phyloP scores from a whole-genome alignment of 2,329 filamentous ascomycete species.

The Westerdykella sp. region DNA sequence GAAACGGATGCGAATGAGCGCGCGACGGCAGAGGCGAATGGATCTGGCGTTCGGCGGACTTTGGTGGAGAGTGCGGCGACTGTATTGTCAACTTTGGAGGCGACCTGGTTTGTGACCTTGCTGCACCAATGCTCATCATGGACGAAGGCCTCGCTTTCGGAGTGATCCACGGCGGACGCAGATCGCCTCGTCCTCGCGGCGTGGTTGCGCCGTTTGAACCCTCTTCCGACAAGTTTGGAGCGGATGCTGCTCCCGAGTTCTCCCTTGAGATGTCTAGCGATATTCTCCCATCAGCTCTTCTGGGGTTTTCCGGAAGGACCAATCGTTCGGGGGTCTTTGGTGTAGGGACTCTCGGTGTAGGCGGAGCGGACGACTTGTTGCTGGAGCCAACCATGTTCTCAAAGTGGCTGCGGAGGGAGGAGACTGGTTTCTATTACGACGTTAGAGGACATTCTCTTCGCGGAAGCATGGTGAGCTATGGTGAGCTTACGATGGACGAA shows the following conservation, averaged over 20 bases:
- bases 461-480: constrained; percentile 24
- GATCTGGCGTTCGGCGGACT: constrained; percentile 30
- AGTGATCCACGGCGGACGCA: constrained; percentile 31
- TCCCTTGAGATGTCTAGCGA: constrained; percentile 40
- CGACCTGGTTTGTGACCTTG: constrained; percentile 44
- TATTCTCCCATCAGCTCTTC: constrained; percentile 31
- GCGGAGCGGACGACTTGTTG: constrained; percentile 21
- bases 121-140: constrained; percentile 44
- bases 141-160: constrained; percentile 41
- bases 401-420: constrained; percentile 72
- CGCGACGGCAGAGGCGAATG: constrained; percentile 32
- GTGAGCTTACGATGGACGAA: constrained; percentile 61
- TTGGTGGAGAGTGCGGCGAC: constrained; percentile 64
- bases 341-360: constrained; percentile 23
- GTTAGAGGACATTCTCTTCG: constrained; percentile 11
- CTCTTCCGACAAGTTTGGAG: constrained; percentile 33
- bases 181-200: constrained; percentile 33
- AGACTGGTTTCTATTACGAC: constrained; percentile 63
- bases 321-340: constrained; percentile 30
- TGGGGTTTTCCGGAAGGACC: constrained; percentile 21
- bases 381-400: constrained; percentile 60
- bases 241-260: constrained; percentile 10
- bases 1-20: constrained; percentile 16
- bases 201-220: constrained; percentile 26
- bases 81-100: constrained; percentile 63